Evolutionary conservation across 371 early-diverging fungal species (phyloP).

Genomic region (Circinella umbellata): DNA sequence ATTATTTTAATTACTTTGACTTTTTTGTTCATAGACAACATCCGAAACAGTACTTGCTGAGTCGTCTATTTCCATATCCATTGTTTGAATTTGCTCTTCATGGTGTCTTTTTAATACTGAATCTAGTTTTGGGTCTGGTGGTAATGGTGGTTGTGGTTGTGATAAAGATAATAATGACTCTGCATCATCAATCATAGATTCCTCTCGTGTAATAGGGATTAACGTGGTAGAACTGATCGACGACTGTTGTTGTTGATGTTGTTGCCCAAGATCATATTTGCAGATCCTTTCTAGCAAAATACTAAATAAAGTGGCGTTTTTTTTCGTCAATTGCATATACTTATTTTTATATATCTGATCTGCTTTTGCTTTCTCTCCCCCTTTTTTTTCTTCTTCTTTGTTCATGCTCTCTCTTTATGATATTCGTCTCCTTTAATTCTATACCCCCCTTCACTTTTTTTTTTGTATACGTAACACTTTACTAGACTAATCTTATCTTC

Average conservation of each 20-base stretch:
- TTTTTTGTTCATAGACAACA: background rate
- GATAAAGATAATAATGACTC: too few relatives aligned
- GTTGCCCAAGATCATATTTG: conserved; percentile 10
- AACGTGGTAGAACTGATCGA: background rate
- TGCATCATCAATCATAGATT: too few relatives aligned
- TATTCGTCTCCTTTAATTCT: background rate
- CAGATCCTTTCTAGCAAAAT: conserved; percentile 26
- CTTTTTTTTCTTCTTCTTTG: too few relatives aligned
- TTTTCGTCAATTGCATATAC: background rate
- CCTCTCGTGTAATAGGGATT: background rate
- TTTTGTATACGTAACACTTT: background rate
- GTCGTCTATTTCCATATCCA: background rate
- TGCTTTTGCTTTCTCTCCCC: background rate
- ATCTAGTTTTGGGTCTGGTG: too few relatives aligned
- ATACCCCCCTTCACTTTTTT: background rate
- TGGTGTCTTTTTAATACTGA: too few relatives aligned
- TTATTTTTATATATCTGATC: too few relatives aligned
- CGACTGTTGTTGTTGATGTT: background rate
- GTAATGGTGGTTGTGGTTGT: too few relatives aligned
- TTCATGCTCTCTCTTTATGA: too few relatives aligned
- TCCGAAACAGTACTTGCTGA: conserved; percentile 7
- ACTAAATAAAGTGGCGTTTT: conserved; percentile 13
- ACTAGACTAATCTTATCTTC: background rate
- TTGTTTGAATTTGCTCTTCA: background rate
- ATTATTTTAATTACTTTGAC: background rate